Base-by-base conservation (phyloP, 805 yeast species). In the Wickerhamiella australiensis region DNA sequence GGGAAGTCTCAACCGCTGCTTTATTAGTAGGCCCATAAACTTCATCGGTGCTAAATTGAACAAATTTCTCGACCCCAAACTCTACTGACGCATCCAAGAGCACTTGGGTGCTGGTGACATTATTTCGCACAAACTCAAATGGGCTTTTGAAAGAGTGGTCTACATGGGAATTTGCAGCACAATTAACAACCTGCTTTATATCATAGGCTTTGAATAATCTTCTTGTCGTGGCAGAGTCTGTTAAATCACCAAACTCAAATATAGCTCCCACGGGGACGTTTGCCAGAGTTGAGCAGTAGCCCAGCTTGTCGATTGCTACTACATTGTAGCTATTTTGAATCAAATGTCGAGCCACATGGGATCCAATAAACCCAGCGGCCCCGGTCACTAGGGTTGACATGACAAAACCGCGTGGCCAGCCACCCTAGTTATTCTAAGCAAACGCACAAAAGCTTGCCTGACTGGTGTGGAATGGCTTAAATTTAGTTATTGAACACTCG, bases 1-100 rank as follows among this genome's bases (percentile, higher is more conserved):
- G 53, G 5, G 69, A 60, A 0, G 56, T 29, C 55, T 75, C 80
- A 1, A 49, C 36, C 27, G 58, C 52, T 37, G 50, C 53, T 1
- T 42, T 43, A 31, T 61, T 65, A 9, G 57, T 56, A 52, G 75
- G 78, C 1, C 81, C 81, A 53, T 76, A 76, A 0, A 77, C 80
- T 54, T 76, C 81, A 57, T 76, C 81, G 0, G 81, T 77, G 8
- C 80, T 76, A 42, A 76, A 64, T 55, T 76, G 79, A 5, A 75
- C 45, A 37, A 74, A 64, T 12, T 57, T 48, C 15, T 45, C 52
- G 8, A 65, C 48, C 12, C 44, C 43, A 36, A 45, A 47, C 36
- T 52, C 47, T 26, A 73, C 60, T 17, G 64, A 58, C 21, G 65
- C 62, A 55, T 76, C 79, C 5, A 76, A 62, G 15, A 77, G 52